Conservation (phyloP, 2,329 filamentous ascomycete species). For the Ophiostoma ulmi region DNA sequence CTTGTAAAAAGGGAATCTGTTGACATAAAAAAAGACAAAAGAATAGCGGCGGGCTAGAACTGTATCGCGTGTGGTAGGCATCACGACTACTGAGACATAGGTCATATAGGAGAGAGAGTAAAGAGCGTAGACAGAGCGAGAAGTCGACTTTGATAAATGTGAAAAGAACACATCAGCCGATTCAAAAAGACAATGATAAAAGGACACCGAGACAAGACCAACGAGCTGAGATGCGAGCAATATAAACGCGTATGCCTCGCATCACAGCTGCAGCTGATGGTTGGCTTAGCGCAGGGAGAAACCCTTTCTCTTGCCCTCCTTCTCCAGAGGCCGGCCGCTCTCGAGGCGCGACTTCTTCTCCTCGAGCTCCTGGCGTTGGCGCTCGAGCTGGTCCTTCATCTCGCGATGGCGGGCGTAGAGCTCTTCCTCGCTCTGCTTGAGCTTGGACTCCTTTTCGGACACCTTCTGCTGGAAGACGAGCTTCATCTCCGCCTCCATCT, state of each 20-base stretch:
- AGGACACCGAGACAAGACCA: conserved; percentile 4
- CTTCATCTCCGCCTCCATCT: conserved; percentile 99
- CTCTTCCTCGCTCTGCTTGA: conserved; percentile 99
- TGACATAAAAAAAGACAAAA: conserved; percentile 37
- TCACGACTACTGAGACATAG: conserved; percentile 51
- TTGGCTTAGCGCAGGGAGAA: conserved; percentile 86
- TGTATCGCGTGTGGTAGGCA: conserved; percentile 45
- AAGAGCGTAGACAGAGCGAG: conserved; percentile 28
- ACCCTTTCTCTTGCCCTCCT: conserved; percentile 98
- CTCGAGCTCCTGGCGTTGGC: conserved; percentile 89
- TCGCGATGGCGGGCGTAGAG: conserved; percentile 95
- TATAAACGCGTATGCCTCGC: neutral
- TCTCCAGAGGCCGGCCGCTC: conserved; percentile 90
- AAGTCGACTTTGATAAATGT: neutral
- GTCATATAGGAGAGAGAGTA: conserved; percentile 40
- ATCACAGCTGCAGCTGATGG: conserved; percentile 23
- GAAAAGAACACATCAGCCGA: neutral
- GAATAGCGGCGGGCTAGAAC: conserved; percentile 52
- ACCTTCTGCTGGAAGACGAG: conserved; percentile 99
- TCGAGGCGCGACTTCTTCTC: conserved; percentile 97
- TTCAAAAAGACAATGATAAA: neutral
- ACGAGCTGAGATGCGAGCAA: neutral
- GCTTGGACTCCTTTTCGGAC: conserved; percentile 97
- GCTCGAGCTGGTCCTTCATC: conserved; percentile 99
- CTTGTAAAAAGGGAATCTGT: conserved; percentile 38